Conservation (phyloP, 2,329 filamentous ascomycete species). For the Ascochyta lentis region DNA sequence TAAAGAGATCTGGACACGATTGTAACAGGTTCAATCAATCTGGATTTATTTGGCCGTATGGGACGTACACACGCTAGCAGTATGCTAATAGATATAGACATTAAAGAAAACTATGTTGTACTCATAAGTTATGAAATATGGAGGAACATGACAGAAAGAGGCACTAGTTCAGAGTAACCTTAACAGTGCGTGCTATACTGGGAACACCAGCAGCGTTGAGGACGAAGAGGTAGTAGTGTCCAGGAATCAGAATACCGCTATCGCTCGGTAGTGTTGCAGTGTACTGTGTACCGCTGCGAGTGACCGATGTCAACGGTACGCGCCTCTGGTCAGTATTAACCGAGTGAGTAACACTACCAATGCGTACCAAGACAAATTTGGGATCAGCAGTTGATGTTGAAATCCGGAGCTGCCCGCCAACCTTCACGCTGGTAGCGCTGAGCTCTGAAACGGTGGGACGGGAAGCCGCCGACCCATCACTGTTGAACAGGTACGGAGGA, state of each 20-base stretch:
- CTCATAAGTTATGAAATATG: neutral
- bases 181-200: constrained; percentile 29
- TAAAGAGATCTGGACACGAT: no score
- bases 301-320: constrained; percentile 25
- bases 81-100: neutral
- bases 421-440: constrained; percentile 23
- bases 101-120: neutral
- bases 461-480: constrained; percentile 25
- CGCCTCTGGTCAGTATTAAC: constrained; percentile 40
- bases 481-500: constrained; percentile 39
- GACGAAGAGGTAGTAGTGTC: constrained; percentile 36
- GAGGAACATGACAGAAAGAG: neutral
- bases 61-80: no score
- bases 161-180: constrained; percentile 18
- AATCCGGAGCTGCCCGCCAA: constrained; percentile 28
- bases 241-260: constrained; percentile 31
- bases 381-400: constrained; percentile 10
- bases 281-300: constrained; percentile 7
- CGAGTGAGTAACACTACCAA: constrained; percentile 39
- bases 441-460: constrained; percentile 27
- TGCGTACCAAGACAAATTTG: constrained; percentile 29
- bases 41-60: no score
- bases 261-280: constrained; percentile 31
- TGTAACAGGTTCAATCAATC: no score
- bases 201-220: constrained; percentile 28